These are phyloP conservation scores for Cutaneotrichosporon mucoides DNA, from an alignment of 1,284 basidiomycete genomes.

Conservation along the genomic window DNA sequence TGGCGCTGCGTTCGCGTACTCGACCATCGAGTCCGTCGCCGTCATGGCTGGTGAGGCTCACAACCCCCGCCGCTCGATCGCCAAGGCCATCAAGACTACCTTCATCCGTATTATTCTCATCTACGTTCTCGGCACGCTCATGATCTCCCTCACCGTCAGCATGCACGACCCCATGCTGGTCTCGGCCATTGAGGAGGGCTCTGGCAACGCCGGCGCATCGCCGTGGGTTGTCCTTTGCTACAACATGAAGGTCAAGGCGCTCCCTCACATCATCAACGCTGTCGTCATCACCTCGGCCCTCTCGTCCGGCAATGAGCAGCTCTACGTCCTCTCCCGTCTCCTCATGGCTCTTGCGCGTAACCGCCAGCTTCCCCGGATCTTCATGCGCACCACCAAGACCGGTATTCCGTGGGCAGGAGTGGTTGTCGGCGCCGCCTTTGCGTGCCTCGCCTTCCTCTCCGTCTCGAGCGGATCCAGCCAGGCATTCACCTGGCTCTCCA, in stretches of 20 bases:
- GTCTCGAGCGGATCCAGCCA: slow-evolving; percentile 57
- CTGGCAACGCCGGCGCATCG: slow-evolving; percentile 61
- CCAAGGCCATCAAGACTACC: slow-evolving; percentile 66
- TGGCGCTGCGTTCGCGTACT: slow-evolving; percentile 36
- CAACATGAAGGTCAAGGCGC: slow-evolving; percentile 64
- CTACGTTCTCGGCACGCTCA: slow-evolving; percentile 49
- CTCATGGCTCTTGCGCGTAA: slow-evolving; percentile 50
- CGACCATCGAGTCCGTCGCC: slow-evolving; percentile 47
- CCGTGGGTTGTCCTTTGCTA: slow-evolving; percentile 70
- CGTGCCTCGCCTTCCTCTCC: slow-evolving; percentile 53
- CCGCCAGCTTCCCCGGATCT: slow-evolving; percentile 58
- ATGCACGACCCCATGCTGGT: slow-evolving; percentile 45
- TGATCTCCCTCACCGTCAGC: slow-evolving; percentile 43
- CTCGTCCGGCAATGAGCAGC: slow-evolving; percentile 28
- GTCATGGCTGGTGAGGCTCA: slow-evolving; percentile 49
- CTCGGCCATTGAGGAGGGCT: slow-evolving; percentile 54
- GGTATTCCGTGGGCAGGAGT: slow-evolving; percentile 64
- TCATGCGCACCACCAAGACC: slow-evolving; percentile 57
- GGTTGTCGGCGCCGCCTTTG: slow-evolving; percentile 64
- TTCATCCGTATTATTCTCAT: slow-evolving; percentile 64
- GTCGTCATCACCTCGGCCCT: slow-evolving; percentile 57
- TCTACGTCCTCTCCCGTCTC: slow-evolving; percentile 38
- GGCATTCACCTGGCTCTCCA: slow-evolving; percentile 70
- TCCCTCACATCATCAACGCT: slow-evolving; percentile 65
- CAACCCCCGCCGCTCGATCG: slow-evolving; percentile 66